Evolutionary conservation across 257 asterid species (phyloP).

Genomic region (Perilla frutescens): DNA sequence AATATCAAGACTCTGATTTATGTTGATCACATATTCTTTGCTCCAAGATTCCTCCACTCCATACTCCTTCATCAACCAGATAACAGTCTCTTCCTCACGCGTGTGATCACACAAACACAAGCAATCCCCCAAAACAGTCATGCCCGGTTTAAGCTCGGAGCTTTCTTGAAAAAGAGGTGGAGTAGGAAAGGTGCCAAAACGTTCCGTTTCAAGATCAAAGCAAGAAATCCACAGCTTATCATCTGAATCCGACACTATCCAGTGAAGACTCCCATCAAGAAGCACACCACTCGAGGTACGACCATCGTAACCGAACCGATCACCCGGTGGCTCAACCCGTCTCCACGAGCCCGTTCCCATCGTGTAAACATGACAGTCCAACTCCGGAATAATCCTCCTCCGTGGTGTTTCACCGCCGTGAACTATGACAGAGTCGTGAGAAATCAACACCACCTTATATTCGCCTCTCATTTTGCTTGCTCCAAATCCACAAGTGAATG

Average conservation of each 20-base stretch:
- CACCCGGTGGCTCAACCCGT: neutral
- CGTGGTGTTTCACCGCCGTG: neutral
- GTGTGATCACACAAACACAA: slow-evolving; percentile 21
- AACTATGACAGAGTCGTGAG: slow-evolving; percentile 1
- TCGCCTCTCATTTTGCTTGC: slow-evolving; percentile 33
- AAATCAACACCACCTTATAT: slow-evolving; percentile 41
- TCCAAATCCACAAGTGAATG: slow-evolving; percentile 49
- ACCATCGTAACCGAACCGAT: neutral
- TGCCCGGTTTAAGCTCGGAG: neutral
- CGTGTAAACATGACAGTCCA: slow-evolving; percentile 42
- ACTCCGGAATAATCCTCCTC: neutral
- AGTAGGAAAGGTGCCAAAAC: neutral
- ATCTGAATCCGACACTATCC: slow-evolving; percentile 29
- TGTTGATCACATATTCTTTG: neutral
- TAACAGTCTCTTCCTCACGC: neutral
- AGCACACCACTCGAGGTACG: neutral
- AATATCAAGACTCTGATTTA: neutral
- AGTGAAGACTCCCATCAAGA: slow-evolving; percentile 3
- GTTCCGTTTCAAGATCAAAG: slow-evolving; percentile 43
- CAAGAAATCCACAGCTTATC: slow-evolving; percentile 31
- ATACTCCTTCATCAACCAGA: slow-evolving; percentile 20
- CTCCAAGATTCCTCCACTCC: slow-evolving; percentile 18
- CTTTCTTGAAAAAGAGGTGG: slow-evolving; percentile 26
- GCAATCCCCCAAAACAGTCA: slow-evolving; percentile 34
- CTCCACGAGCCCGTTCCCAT: slow-evolving; percentile 44